phyloP scores from a whole-genome alignment of 768 basidiomycete species.

The Termitomyces sp. region DNA sequence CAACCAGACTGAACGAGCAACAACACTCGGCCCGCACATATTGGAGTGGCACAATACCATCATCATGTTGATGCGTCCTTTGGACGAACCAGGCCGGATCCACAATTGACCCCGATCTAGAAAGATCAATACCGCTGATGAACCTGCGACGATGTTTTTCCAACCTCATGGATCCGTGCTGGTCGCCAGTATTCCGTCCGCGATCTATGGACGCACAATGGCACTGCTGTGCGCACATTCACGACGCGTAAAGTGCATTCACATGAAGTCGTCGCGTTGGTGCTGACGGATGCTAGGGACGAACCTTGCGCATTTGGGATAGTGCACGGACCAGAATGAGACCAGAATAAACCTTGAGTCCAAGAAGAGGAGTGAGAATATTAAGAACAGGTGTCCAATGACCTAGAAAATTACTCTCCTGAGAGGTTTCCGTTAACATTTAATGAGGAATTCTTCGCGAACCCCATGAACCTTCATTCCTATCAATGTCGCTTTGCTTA shows the following conservation, averaged over 20 bases:
- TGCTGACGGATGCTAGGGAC: conserved; percentile 61
- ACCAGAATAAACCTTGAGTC: conserved; percentile 19
- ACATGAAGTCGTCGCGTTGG: conserved; percentile 64
- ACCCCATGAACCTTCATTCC: background rate
- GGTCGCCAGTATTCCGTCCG: conserved; percentile 55
- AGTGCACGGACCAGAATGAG: conserved; percentile 59
- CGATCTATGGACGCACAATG: conserved; percentile 74
- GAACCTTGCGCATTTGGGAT: conserved; percentile 57
- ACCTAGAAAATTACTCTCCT: background rate
- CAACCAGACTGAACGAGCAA: conserved; percentile 46
- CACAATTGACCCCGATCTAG: background rate
- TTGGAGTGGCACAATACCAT: conserved; percentile 66
- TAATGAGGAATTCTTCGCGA: background rate
- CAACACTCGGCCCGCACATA: conserved; percentile 49
- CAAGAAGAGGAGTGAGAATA: background rate
- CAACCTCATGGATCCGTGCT: conserved; percentile 54
- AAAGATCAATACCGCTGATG: conserved; percentile 50
- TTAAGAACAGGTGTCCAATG: background rate
- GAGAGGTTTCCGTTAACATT: no score
- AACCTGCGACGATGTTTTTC: conserved; percentile 49
- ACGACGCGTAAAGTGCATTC: conserved; percentile 48
- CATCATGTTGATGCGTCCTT: conserved; percentile 51
- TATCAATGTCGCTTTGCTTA: background rate
- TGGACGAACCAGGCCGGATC: background rate
- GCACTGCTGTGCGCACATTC: conserved; percentile 56